Percentiles rank a stretch among this genome's conserved stretches.
These are phyloP conservation scores for Populus davidiana DNA, from an alignment of 345 rosid genomes.

Conservation along the genomic window DNA sequence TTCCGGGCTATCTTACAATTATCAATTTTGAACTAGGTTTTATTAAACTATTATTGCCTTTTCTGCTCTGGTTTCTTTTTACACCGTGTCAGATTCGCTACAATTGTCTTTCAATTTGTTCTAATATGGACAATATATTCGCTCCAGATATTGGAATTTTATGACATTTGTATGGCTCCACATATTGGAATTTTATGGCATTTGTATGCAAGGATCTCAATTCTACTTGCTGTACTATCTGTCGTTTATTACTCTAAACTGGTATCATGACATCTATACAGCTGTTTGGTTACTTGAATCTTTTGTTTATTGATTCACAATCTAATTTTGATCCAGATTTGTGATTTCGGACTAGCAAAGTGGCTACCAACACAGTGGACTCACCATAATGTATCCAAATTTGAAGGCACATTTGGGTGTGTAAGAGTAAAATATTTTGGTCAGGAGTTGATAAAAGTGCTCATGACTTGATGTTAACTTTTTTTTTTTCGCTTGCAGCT, in stretches of 20 bases:
- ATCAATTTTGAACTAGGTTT: too few relatives aligned
- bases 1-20: background rate
- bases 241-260: background rate
- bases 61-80: too few relatives aligned
- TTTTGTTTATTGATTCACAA: conserved; percentile 13
- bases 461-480: background rate
- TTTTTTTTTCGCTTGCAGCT: conserved; percentile 40
- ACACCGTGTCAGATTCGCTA: too few relatives aligned
- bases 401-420: conserved; percentile 96
- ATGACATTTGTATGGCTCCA: background rate
- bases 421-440: conserved; percentile 20
- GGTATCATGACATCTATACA: background rate
- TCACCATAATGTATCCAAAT: conserved; percentile 80
- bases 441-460: background rate
- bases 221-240: background rate
- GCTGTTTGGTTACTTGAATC: background rate
- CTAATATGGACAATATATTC: background rate
- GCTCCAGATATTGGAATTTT: background rate
- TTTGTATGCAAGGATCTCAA: background rate
- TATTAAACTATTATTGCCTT: too few relatives aligned
- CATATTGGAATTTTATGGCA: background rate
- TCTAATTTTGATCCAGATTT: conserved; percentile 45
- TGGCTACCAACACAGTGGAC: conserved; percentile 89
- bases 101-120: background rate
- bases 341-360: conserved; percentile 92